Evolutionary conservation across 345 rosid species (phyloP).

Genomic region (Stellera chamaejasme): DNA sequence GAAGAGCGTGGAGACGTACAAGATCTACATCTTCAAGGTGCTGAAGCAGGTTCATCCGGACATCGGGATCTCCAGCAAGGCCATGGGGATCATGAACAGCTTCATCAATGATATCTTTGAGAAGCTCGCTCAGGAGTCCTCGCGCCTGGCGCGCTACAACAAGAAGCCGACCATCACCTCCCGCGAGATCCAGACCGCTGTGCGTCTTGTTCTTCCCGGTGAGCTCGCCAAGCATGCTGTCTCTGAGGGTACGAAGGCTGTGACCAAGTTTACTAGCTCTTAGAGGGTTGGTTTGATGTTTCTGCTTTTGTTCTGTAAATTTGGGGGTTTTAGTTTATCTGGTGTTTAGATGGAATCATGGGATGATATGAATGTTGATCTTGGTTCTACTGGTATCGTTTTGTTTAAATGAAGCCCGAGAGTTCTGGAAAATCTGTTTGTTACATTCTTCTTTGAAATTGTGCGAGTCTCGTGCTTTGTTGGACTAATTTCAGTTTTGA

Average conservation of each 20-base stretch:
- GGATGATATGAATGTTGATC: too few relatives aligned
- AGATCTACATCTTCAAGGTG: conserved; percentile 37
- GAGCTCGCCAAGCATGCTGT: conserved; percentile 33
- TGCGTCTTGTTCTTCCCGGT: conserved; percentile 26
- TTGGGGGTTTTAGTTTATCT: too few relatives aligned
- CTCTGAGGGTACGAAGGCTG: conserved; percentile 33
- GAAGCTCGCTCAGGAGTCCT: conserved; percentile 31
- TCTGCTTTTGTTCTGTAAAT: too few relatives aligned
- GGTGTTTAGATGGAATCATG: too few relatives aligned
- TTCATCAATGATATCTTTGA: conserved; percentile 36
- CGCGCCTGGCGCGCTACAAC: conserved; percentile 23
- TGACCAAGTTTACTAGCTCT: conserved; percentile 30
- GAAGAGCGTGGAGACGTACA: conserved; percentile 35
- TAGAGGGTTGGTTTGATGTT: neutral
- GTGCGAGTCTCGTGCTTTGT: neutral
- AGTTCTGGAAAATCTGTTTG: neutral
- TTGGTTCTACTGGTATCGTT: too few relatives aligned
- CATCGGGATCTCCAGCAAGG: conserved; percentile 34
- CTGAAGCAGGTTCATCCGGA: conserved; percentile 34
- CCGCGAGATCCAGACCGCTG: conserved; percentile 34
- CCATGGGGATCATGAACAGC: conserved; percentile 22
- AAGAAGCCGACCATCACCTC: conserved; percentile 37
- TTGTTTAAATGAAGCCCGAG: too few relatives aligned
- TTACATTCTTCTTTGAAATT: neutral
- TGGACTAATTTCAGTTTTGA: neutral